A percentile compares a stretch with the other conserved stretches of the same genome.
Conservation (phyloP, 805 yeast species). For the Clavispora asparagi region DNA sequence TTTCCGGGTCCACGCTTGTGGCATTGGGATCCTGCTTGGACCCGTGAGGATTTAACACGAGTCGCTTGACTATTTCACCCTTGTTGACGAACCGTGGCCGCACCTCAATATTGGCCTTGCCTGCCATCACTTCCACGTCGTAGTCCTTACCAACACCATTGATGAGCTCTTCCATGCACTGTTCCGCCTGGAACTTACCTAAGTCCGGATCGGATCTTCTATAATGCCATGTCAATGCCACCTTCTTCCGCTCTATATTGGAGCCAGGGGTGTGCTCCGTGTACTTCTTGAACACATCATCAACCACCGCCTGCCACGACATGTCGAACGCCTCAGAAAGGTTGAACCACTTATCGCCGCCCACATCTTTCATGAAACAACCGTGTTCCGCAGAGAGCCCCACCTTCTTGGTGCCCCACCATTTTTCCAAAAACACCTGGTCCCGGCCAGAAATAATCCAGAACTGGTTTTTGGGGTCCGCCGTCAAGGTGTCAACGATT, state of each 20-base stretch:
- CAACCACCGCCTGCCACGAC: conserved; percentile 90
- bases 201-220: conserved; percentile 91
- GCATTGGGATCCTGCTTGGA: conserved; percentile 39
- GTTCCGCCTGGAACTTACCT: conserved; percentile 80
- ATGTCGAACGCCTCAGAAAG: conserved; percentile 78
- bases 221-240: conserved; percentile 97
- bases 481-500: conserved; percentile 54
- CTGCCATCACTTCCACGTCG: conserved; percentile 93
- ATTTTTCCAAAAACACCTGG: conserved; percentile 78
- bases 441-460: conserved; percentile 98
- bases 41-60: conserved; percentile 64
- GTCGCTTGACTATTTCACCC: conserved; percentile 88
- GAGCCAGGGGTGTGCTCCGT: conserved; percentile 92
- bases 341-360: conserved; percentile 68
- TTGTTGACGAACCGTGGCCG: conserved; percentile 91
- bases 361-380: conserved; percentile 80
- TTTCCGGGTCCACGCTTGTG: conserved; percentile 17
- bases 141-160: conserved; percentile 55
- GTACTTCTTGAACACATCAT: conserved; percentile 63
- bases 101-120: conserved; percentile 97
- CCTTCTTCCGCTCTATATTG: conserved; percentile 78
- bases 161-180: conserved; percentile 60
- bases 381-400: conserved; percentile 98
- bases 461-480: conserved; percentile 77
- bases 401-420: conserved; percentile 71